Evolutionary conservation across 257 asterid genomes (phyloP).

Genomic region (Solanum pinnatisectum): DNA sequence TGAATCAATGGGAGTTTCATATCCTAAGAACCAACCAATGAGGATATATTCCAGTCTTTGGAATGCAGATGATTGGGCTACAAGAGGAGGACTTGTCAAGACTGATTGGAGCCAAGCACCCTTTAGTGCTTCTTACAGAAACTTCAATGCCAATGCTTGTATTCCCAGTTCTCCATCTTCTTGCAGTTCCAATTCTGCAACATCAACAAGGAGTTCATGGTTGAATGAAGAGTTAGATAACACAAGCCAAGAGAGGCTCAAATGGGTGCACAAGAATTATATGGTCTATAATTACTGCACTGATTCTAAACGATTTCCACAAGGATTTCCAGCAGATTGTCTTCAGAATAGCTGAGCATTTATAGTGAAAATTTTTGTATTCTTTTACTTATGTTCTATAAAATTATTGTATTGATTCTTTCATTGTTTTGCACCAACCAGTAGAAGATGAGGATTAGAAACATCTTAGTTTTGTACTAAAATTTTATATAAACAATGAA

Average conservation of each 20-base stretch:
- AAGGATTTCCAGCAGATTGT: not conserved
- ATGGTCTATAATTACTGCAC: not conserved
- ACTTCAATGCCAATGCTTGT: not conserved
- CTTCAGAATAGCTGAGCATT: not conserved
- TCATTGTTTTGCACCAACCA: no score
- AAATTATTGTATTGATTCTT: no score
- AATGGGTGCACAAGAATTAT: not conserved
- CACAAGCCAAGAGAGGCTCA: not conserved
- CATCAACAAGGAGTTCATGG: not conserved
- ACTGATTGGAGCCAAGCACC: not conserved
- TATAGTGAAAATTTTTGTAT: not conserved
- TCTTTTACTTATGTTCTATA: not conserved
- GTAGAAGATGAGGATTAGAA: no score
- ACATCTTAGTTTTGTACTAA: no score
- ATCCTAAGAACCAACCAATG: not conserved
- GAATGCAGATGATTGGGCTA: not conserved
- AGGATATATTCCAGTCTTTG: not conserved
- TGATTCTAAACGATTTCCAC: not conserved
- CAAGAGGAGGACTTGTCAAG: not conserved
- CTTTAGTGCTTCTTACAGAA: not conserved
- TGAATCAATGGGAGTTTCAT: not conserved
- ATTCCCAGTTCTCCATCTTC: not conserved
- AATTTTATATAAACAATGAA: no score
- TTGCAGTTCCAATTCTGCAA: not conserved
- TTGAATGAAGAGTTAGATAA: not conserved